These are phyloP conservation scores for Prunus yedoensis DNA, from an alignment of 331 rosid genomes.

Conservation along the genomic window DNA sequence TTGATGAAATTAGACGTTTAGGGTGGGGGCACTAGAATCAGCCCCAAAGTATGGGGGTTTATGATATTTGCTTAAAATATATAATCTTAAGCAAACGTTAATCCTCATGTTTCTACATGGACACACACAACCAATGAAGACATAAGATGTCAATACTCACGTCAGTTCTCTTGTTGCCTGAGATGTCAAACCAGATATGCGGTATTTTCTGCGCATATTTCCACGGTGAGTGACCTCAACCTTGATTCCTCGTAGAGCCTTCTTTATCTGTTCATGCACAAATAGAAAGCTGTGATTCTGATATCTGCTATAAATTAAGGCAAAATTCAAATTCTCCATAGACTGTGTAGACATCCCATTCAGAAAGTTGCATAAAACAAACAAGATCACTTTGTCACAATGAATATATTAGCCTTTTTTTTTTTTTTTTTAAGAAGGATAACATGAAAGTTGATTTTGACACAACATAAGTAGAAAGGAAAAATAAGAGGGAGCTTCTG, in stretches of 20 bases:
- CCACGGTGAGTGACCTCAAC: conserved; percentile 99
- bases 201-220: conserved; percentile 87
- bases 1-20: neutral
- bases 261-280: conserved; percentile 62
- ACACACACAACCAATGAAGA: neutral
- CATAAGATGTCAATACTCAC: conserved; percentile 41
- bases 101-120: neutral
- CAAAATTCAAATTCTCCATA: neutral
- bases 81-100: neutral
- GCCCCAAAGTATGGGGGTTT: neutral
- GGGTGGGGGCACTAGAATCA: neutral
- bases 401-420: neutral
- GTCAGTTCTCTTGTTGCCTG: conserved; percentile 89
- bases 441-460: neutral
- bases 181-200: conserved; percentile 85
- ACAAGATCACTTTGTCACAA: neutral
- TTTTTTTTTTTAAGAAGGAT: too few relatives aligned
- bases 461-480: neutral
- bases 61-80: neutral
- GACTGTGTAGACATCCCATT: neutral
- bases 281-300: conserved; percentile 5
- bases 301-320: neutral
- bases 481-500: neutral
- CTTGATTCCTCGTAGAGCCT: conserved; percentile 90
- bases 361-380: neutral